Conservation (phyloP, 1,284 basidiomycete species). For the Athelia psychrophila region DNA sequence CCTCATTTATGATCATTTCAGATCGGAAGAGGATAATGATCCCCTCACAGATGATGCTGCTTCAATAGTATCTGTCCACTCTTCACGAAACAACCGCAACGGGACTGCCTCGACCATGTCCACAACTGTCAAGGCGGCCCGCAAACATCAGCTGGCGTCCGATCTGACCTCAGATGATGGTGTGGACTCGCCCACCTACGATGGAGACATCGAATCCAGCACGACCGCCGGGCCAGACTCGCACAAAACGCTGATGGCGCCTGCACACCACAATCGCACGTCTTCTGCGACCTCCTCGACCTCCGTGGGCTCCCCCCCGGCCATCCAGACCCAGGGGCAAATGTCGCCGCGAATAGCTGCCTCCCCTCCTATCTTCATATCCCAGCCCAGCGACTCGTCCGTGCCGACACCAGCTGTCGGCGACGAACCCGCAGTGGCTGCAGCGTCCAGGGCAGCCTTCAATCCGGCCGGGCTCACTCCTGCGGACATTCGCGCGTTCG, state of each 20-base stretch:
- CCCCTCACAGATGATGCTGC: slow-evolving; percentile 72
- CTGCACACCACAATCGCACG: slow-evolving; percentile 35
- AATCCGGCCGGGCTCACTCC: slow-evolving; percentile 64
- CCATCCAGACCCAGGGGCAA: slow-evolving; percentile 21
- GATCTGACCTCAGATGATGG: slow-evolving; percentile 64
- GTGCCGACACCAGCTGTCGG: slow-evolving; percentile 20
- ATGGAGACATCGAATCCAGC: slow-evolving; percentile 85
- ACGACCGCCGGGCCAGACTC: slow-evolving; percentile 53
- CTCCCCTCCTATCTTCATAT: slow-evolving; percentile 26
- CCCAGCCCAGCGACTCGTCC: slow-evolving; percentile 22
- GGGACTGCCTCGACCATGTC: slow-evolving; percentile 20
- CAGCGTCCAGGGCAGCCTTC: slow-evolving; percentile 42
- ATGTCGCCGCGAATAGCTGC: slow-evolving; percentile 24
- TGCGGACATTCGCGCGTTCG: slow-evolving; percentile 72
- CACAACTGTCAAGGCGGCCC: slow-evolving; percentile 24
- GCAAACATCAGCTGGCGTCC: slow-evolving; percentile 53
- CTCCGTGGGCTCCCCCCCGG: slow-evolving; percentile 30
- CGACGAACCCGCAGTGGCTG: slow-evolving; percentile 45
- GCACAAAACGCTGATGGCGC: slow-evolving; percentile 20
- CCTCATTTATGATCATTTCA: slow-evolving; percentile 16
- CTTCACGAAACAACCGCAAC: neutral
- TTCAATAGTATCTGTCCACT: slow-evolving; percentile 46
- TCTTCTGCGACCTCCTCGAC: slow-evolving; percentile 49
- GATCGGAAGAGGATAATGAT: slow-evolving; percentile 82
- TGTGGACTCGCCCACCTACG: slow-evolving; percentile 82